Conservation (phyloP, 2,329 filamentous ascomycete species). For the Bimuria novae-zelandiae region DNA sequence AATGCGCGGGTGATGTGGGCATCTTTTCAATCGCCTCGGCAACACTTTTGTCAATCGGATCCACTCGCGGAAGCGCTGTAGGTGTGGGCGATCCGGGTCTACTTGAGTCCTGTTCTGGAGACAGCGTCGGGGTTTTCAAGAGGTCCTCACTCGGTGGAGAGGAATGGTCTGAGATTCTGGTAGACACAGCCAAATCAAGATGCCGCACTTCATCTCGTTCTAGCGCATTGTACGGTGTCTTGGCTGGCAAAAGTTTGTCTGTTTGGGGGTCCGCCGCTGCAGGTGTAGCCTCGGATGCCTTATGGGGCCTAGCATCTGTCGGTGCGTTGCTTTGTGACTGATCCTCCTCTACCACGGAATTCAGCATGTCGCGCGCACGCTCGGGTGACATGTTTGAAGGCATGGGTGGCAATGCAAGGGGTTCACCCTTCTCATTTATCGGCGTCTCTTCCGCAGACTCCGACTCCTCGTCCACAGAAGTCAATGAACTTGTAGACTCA, state of each 20-base stretch:
- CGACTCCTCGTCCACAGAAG: constrained; percentile 68
- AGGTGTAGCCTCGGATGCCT: constrained; percentile 10
- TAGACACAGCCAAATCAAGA: constrained; percentile 63
- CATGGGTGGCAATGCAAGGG: constrained; percentile 37
- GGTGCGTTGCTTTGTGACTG: constrained; percentile 37
- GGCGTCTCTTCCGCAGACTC: constrained; percentile 49
- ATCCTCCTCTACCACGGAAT: constrained; percentile 69
- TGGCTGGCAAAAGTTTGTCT: constrained; percentile 26
- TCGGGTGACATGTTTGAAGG: constrained; percentile 59
- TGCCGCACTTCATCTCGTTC: constrained; percentile 63
- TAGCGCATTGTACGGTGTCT: constrained; percentile 40
- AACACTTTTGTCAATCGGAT: constrained; percentile 41
- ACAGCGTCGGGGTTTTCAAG: constrained; percentile 32
- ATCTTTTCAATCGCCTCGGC: constrained; percentile 43
- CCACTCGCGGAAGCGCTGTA: constrained; percentile 33
- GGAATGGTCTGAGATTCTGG: constrained; percentile 39
- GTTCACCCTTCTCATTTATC: constrained; percentile 37
- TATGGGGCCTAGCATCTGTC: constrained; percentile 11
- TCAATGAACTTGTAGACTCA: constrained; percentile 76
- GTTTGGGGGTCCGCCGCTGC: constrained; percentile 16
- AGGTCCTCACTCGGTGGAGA: constrained; percentile 26
- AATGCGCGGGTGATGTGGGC: constrained; percentile 33
- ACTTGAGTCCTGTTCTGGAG: constrained; percentile 21
- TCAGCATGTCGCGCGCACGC: constrained; percentile 66
- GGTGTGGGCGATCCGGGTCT: constrained; percentile 39